These are phyloP conservation scores for Talaromyces sp. DNA, from an alignment of 2,329 filamentous ascomycete genomes.

Conservation along the genomic window DNA sequence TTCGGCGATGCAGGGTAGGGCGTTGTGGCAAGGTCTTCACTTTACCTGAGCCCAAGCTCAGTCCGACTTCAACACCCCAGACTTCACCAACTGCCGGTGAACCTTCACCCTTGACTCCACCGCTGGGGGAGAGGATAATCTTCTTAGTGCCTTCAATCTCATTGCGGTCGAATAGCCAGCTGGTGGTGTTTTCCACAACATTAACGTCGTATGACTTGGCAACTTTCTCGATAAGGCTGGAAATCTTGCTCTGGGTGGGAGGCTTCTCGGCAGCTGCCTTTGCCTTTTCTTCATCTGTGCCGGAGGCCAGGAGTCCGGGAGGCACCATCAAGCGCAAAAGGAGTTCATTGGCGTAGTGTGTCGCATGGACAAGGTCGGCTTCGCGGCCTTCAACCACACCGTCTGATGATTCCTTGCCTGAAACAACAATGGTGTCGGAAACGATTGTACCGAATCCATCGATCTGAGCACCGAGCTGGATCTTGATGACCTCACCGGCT, in stretches of 20 bases:
- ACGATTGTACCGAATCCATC: slow-evolving; percentile 96
- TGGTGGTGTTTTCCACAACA: slow-evolving; percentile 95
- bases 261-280: slow-evolving; percentile 82
- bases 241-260: slow-evolving; percentile 83
- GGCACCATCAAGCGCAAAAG: slow-evolving; percentile 88
- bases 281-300: slow-evolving; percentile 91
- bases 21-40: slow-evolving; percentile 88
- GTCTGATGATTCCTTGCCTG: slow-evolving; percentile 58
- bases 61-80: slow-evolving; percentile 95
- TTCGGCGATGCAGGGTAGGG: slow-evolving; percentile 88
- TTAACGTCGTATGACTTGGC: slow-evolving; percentile 87
- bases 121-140: slow-evolving; percentile 80
- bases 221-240: slow-evolving; percentile 82
- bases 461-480: slow-evolving; percentile 98
- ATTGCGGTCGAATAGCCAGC: slow-evolving; percentile 93
- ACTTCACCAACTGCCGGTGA: slow-evolving; percentile 85
- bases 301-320: slow-evolving; percentile 77
- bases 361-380: slow-evolving; percentile 86
- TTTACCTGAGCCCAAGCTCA: slow-evolving; percentile 89
- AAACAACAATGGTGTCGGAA: slow-evolving; percentile 83
- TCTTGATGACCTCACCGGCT: slow-evolving; percentile 86
- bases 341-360: slow-evolving; percentile 93
- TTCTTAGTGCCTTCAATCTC: slow-evolving; percentile 98
- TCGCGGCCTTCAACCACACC: slow-evolving; percentile 70
- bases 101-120: slow-evolving; percentile 89